Percentiles rank a stretch among this genome's conserved stretches.
Conservation (phyloP, 2,329 filamentous ascomycete genomes). For the Arthrobotrys iridis region DNA sequence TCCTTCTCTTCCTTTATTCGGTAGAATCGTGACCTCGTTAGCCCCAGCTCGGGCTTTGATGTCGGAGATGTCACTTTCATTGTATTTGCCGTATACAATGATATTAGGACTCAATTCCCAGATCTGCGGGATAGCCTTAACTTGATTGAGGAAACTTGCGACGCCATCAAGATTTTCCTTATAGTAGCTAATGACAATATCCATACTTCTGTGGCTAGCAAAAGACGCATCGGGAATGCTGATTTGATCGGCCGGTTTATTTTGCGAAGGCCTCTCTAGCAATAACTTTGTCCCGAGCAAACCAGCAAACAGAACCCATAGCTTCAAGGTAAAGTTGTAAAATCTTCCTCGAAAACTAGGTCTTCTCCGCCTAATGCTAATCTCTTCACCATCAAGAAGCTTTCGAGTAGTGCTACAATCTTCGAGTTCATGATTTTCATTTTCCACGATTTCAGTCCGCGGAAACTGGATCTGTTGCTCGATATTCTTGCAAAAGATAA, state of each 20-base stretch:
- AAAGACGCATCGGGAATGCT: not conserved
- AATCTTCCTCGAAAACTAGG: not conserved
- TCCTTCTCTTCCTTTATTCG: constrained; percentile 64
- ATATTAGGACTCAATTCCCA: constrained; percentile 49
- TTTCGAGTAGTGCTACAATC: constrained; percentile 16
- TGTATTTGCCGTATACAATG: constrained; percentile 56
- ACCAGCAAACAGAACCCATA: constrained; percentile 42
- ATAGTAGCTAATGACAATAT: constrained; percentile 57
- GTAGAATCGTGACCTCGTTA: constrained; percentile 56
- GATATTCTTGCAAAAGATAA: not conserved
- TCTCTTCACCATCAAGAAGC: not conserved
- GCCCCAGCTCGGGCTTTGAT: constrained; percentile 40
- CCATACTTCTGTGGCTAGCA: constrained; percentile 26
- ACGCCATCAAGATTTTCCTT: constrained; percentile 53
- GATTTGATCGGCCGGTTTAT: not conserved
- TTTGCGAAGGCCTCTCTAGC: not conserved
- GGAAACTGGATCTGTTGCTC: not conserved
- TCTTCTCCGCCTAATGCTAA: not conserved
- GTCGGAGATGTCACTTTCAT: constrained; percentile 26
- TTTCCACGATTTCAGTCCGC: not conserved
- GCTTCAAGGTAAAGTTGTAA: not conserved
- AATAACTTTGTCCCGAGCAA: constrained; percentile 24
- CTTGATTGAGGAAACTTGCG: constrained; percentile 29
- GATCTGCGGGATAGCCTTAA: constrained; percentile 44
- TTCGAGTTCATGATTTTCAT: constrained; percentile 12